These are phyloP conservation scores for Xylaria sp. DNA, from an alignment of 2,329 filamentous ascomycete genomes.

Conservation along the genomic window DNA sequence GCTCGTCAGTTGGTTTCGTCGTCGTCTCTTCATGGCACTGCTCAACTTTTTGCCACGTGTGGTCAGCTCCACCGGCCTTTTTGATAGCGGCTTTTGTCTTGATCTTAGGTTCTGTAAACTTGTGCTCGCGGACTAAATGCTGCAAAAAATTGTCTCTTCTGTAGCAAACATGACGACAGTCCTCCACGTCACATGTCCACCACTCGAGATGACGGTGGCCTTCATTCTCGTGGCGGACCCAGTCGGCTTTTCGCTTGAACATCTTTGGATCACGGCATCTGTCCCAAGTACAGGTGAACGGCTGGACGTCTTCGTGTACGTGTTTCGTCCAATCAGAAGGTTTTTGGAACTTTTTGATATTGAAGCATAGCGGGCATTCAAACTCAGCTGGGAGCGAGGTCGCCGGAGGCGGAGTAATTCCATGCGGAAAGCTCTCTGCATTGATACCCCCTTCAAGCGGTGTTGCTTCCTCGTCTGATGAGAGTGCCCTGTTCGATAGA, in stretches of 20 bases:
- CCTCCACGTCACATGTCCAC: slow-evolving; percentile 86
- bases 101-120: slow-evolving; percentile 81
- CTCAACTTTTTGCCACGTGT: slow-evolving; percentile 81
- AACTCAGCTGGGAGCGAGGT: slow-evolving; percentile 83
- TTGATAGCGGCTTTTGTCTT: slow-evolving; percentile 78
- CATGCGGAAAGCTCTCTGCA: slow-evolving; percentile 78
- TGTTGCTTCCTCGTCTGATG: slow-evolving; percentile 73
- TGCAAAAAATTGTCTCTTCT: slow-evolving; percentile 93
- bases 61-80: slow-evolving; percentile 66
- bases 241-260: slow-evolving; percentile 95
- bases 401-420: slow-evolving; percentile 85
- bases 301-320: slow-evolving; percentile 91
- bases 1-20: slow-evolving; percentile 75
- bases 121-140: slow-evolving; percentile 91
- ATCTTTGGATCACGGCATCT: slow-evolving; percentile 85
- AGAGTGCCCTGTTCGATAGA: slow-evolving; percentile 63
- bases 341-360: slow-evolving; percentile 85
- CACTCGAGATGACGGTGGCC: slow-evolving; percentile 88
- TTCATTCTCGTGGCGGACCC: slow-evolving; percentile 94
- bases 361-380: slow-evolving; percentile 89
- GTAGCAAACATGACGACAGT: slow-evolving; percentile 84
- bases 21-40: slow-evolving; percentile 77
- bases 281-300: slow-evolving; percentile 91
- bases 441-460: slow-evolving; percentile 74
- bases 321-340: slow-evolving; percentile 98